Base-by-base conservation (phyloP, 2,329 filamentous ascomycete genomes). In the Mollisiaceae sp. region DNA sequence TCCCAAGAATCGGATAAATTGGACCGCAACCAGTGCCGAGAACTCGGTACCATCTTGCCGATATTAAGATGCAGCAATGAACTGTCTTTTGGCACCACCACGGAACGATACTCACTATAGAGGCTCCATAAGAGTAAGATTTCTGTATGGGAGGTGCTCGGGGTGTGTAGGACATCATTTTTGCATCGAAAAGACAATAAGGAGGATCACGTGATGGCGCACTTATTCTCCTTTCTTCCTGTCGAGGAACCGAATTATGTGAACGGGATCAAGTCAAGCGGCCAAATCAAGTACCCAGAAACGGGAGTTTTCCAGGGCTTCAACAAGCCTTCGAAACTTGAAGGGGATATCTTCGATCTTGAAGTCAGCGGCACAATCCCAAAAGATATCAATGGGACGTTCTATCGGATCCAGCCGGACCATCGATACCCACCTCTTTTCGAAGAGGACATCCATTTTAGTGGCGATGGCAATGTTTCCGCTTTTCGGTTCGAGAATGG, bases 391-490 rank as follows among this genome's bases (percentile, higher is more conserved):
- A 77, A 80, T 52, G 80, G 80, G 0, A 81, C 80, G 4, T 81
- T 81, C 67, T 82, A 78, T 68, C 77, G 80, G 6, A 72, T 81
- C 35, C 78, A 80, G 61, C 79, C 79, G 8, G 79, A 81, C 61
- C 80, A 82, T 70, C 79, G 80, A 35, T 86, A 82, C 71, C 84
- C 83, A n/a, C 85, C 82, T 1, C 71, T 82, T 1, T 86, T 81
- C 68, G 83, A 85, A 71, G 82, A 83, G 69, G 85, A 88, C 66
- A 81, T 70, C 11, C 69, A 67, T 35, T 71, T 78, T 62, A 75
- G 75, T 56, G 76, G 76, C 8, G 75, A 78, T 56, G 76, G 76
- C 2, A 67, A 67, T 50, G 69, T 78, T 11, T 71, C 67, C 20
- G 76, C 77, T 0, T 76, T 78, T 58, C 69, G 71, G 0, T 70